Evolutionary conservation across 306 rosid genomes (phyloP).

Genomic region (Malus sieversii): DNA sequence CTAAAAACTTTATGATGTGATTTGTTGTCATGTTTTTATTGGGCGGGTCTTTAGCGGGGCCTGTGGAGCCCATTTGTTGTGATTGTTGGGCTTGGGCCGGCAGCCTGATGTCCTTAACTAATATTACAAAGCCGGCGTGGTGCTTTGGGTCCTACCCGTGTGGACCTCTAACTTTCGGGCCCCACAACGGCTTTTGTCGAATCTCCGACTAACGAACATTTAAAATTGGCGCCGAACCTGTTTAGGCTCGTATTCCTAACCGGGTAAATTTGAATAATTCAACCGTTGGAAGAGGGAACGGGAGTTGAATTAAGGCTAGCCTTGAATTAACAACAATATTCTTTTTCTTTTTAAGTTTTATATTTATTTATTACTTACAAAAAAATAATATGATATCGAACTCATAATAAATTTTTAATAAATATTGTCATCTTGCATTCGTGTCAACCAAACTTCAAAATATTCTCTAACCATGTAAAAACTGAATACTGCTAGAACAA

Average conservation of each 20-base stretch:
- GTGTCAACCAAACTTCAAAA: not conserved
- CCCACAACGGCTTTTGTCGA: not conserved
- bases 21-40: not conserved
- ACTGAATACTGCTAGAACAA: not conserved
- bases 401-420: too few relatives aligned
- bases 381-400: too few relatives aligned
- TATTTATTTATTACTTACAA: too few relatives aligned
- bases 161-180: not conserved
- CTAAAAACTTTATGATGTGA: not conserved
- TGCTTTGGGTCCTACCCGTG: constrained; percentile 18
- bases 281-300: constrained; percentile 45
- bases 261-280: constrained; percentile 27
- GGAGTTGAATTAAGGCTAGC: too few relatives aligned
- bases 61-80: constrained; percentile 22
- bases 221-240: constrained; percentile 22
- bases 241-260: constrained; percentile 34
- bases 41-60: constrained; percentile 6
- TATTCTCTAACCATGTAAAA: not conserved
- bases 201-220: constrained; percentile 10
- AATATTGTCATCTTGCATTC: not conserved
- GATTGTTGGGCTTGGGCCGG: constrained; percentile 42
- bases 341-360: not conserved
- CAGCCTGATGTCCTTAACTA: constrained; percentile 13
- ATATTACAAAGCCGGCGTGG: constrained; percentile 33
- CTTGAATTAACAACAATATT: constrained; percentile 1